Percentiles rank a stretch among this genome's conserved stretches.
Evolutionary conservation across 768 basidiomycete genomes (phyloP).

Genomic region (Clavulina sp.): DNA sequence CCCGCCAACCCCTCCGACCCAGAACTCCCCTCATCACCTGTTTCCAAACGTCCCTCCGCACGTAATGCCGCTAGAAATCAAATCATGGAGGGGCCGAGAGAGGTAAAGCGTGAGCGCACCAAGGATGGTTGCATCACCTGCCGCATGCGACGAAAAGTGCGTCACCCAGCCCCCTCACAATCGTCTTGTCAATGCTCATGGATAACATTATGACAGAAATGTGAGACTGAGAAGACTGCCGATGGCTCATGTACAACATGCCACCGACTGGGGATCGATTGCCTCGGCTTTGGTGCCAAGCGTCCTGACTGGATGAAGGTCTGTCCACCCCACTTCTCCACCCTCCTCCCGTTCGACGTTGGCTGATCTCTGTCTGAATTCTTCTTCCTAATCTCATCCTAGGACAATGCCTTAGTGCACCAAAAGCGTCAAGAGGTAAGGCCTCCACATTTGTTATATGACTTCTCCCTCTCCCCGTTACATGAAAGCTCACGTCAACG

Average conservation of each 20-base stretch:
- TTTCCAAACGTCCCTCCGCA: too few species aligned
- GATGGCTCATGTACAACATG: slow-evolving; percentile 11
- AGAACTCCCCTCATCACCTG: too few species aligned
- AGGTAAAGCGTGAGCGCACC: too few species aligned
- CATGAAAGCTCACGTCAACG: not conserved
- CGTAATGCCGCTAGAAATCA: too few species aligned
- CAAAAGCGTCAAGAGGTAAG: not conserved
- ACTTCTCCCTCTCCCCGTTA: not conserved
- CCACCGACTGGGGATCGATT: slow-evolving; percentile 7
- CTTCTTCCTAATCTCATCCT: too few species aligned
- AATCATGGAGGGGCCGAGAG: too few species aligned
- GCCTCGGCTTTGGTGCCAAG: slow-evolving; percentile 9
- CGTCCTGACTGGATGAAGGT: slow-evolving; percentile 11
- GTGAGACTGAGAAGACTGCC: slow-evolving; percentile 8
- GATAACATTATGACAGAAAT: too few species aligned
- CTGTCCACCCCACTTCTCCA: not conserved
- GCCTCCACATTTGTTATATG: not conserved
- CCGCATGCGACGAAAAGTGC: too few species aligned
- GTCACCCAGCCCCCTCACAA: too few species aligned
- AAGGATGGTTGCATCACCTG: too few species aligned
- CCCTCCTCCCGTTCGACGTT: not conserved
- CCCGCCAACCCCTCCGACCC: too few species aligned
- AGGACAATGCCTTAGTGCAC: not conserved
- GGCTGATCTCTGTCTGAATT: not conserved
- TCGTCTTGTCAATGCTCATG: too few species aligned